Base-by-base conservation (phyloP, 352 stramenopile species). In the Globisporangium okanoganense region DNA sequence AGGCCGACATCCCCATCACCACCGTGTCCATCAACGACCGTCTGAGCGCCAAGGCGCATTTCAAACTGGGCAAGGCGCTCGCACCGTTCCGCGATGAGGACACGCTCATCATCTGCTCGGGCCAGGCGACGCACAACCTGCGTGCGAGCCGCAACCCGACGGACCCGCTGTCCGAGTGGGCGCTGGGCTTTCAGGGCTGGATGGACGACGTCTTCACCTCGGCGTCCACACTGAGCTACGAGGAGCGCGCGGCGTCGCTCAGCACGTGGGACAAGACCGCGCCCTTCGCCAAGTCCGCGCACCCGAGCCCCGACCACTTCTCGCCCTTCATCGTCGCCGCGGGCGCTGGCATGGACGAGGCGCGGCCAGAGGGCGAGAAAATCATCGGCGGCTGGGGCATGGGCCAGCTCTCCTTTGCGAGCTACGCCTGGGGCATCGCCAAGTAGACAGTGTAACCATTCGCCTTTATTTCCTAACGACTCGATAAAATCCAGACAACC, bases 1-100 rank as follows among this genome's bases (percentile, higher is more conserved):
- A 94, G 25, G 89, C 86, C 8, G 76, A 97, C 55, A 85, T 97
- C 29, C 93, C 93, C 0, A 79, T 97, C 14, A 84, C 97, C 3
- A 81, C 75, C 48, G 69, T 97, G 45, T 95, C 80, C 27, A 73
- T 96, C 29, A 75, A 80, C 29, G 53, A 66, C 25, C 51, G 48
- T 8, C 62, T 89, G 44, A 56, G 73, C 56, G 53, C 69, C 0
- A 70, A 69, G 14, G 57, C 56, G 3, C 80, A 90, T 59, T 69
- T 93, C 24, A 61, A 59, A 13, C 49, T 96, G 12, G 86, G 87
- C 47, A 70, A 79, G 40, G 75, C 69, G 1, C 64, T 92, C n/a
- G 56, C 65, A 0, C 65, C 75, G 8, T 63, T 93, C 2, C 82
- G 85, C 13, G 61, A 82, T 10, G 78, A 93, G 8, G 75, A 85